A percentile compares a stretch with the other conserved stretches of the same genome.
These are phyloP conservation scores for Tetradesmus lagerheimii DNA, from an alignment of 139 green algal species.

Conservation along the genomic window DNA sequence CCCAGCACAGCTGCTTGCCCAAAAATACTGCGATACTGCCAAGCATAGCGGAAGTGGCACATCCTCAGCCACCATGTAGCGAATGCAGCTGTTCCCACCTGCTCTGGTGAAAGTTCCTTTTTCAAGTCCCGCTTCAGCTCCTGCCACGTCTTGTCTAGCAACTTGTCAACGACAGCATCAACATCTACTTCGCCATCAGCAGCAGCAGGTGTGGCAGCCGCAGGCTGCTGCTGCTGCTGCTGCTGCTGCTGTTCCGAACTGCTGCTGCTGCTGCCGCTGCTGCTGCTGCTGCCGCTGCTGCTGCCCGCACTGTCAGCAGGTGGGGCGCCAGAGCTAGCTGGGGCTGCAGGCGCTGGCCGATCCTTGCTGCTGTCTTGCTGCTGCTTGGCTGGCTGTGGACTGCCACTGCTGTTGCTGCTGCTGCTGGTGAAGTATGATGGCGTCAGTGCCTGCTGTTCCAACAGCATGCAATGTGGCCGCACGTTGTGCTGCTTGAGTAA, in stretches of 20 bases:
- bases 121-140: conserved; percentile 45
- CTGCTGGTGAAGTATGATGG: not conserved
- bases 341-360: not conserved
- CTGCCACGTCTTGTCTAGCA: conserved; percentile 36
- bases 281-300: conserved; percentile 21
- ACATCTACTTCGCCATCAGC: conserved; percentile 3
- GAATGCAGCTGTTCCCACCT: conserved; percentile 27
- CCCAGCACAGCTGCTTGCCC: too few species aligned
- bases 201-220: not conserved
- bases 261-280: conserved; percentile 27
- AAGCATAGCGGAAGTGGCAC: not conserved
- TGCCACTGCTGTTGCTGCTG: conserved; percentile 9
- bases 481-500: not conserved
- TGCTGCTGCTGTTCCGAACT: not conserved
- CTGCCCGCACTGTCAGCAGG: not conserved
- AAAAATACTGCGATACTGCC: too few species aligned
- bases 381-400: not conserved
- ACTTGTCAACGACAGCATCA: conserved; percentile 31
- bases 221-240: conserved; percentile 24
- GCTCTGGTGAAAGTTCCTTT: conserved; percentile 41
- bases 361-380: conserved; percentile 16
- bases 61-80: not conserved
- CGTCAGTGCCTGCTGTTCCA: not conserved
- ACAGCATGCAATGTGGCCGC: not conserved
- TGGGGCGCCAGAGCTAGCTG: not conserved